Base-by-base conservation (phyloP, 257 asterid species). In the Solanum lycopersicoides region DNA sequence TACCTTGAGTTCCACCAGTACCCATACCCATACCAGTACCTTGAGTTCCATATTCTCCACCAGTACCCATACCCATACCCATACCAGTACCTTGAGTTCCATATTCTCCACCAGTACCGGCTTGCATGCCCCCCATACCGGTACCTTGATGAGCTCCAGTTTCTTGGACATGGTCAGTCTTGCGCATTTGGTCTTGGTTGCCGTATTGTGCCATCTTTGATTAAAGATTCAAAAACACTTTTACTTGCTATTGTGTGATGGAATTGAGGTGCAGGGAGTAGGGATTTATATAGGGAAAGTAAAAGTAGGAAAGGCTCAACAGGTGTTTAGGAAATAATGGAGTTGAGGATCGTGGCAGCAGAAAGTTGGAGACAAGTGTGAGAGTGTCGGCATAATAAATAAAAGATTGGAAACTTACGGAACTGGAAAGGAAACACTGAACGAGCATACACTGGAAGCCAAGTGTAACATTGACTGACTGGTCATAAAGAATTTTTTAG, bases 141-240 rank as follows among this genome's bases (percentile, higher is more conserved):
- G 45, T 32, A 47, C 45, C 69, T 50, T 18, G 65, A 16, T 87
- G 88, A 82, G 91, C 93, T 86, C 84, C 92, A 9, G 73, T 71
- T 25, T 87, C 91, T 35, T 73, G 86, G 86, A 87, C 83, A 0
- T 89, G 91, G 86, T 92, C 94, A 28, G 89, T 87, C 35, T 90
- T 89, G 41, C 86, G 89, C 87, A 93, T 86, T 44, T 42, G 73
- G 37, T 50, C 53, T 3, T 82, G 69, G 74, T 35, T 79, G n/a
- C 83, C 82, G 84, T 73, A 79, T 80, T 82, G 69, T 82, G 85
- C 85, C 85, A 82, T 79, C 41, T 79, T 15, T 76, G 20, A 41
- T 76, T 60, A 42, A 76, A 76, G 5, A 42, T n/a, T n/a, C 1
- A 76, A 41, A 39, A 76, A 23, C 21, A 23, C 69, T 56, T 18